Conservation (phyloP, 176 grass and related monocot genomes). For the Oryza punctata region DNA sequence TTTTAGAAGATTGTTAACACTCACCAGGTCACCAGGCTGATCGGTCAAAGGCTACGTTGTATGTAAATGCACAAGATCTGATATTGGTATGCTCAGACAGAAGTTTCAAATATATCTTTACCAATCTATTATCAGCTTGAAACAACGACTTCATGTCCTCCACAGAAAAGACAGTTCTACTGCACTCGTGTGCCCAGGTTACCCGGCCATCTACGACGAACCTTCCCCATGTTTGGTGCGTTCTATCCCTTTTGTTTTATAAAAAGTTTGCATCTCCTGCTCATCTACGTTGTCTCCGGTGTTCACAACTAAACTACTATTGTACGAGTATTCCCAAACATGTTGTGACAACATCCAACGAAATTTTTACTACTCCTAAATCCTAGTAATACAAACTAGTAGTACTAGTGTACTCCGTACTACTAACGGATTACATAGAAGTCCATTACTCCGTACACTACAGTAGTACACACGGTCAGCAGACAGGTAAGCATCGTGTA, state of each 20-base stretch:
- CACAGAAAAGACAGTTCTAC: neutral
- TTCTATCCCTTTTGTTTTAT: neutral
- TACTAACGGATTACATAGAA: neutral
- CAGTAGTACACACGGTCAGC: neutral
- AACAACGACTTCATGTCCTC: slow-evolving; percentile 1
- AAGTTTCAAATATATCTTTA: neutral
- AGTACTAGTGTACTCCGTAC: neutral
- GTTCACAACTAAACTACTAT: neutral
- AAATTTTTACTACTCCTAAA: neutral
- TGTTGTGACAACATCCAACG: neutral
- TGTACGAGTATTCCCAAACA: neutral
- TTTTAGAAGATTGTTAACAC: no score
- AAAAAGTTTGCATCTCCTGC: neutral
- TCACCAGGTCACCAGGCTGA: no score
- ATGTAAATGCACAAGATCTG: neutral
- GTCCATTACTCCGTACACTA: neutral
- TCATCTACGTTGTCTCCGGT: neutral
- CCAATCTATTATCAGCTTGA: neutral
- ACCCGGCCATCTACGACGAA: neutral
- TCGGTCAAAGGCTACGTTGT: neutral
- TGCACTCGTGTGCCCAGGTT: neutral
- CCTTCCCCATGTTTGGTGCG: neutral
- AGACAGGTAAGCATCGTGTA: neutral
- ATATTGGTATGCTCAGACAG: neutral
- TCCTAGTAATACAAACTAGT: neutral